Percentiles rank a stretch among this genome's conserved stretches.
Evolutionary conservation across 2,329 filamentous ascomycete species (phyloP).

Genomic region (Calonectria hawksworthii): DNA sequence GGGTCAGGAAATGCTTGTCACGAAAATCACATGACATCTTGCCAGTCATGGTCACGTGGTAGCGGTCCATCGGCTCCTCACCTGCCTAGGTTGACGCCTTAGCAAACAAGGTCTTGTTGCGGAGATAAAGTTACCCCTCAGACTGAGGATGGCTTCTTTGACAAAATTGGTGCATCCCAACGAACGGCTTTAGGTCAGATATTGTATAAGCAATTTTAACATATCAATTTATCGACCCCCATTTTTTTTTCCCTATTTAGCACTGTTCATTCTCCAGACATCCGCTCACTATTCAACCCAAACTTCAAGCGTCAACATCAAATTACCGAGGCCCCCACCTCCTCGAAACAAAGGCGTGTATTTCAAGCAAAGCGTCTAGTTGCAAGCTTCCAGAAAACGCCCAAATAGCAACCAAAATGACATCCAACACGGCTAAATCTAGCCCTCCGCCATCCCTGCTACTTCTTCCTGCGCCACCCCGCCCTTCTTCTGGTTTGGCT

Average conservation of each 20-base stretch:
- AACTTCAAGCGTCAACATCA: neutral
- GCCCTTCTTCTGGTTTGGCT: conserved; percentile 63
- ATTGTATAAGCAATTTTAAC: neutral
- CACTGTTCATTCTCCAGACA: neutral
- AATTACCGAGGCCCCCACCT: neutral
- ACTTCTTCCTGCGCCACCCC: conserved; percentile 74
- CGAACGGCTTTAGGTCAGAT: neutral
- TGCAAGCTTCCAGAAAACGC: neutral
- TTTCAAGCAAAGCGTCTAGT: no score
- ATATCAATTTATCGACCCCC: neutral
- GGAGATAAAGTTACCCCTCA: neutral
- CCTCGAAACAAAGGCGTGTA: neutral
- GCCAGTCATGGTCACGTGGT: neutral
- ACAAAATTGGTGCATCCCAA: neutral
- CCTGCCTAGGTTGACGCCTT: no score
- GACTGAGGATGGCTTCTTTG: neutral
- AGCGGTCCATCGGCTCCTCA: neutral
- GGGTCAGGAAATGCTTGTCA: neutral
- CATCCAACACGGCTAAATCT: neutral
- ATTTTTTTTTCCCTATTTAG: neutral
- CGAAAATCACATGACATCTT: neutral
- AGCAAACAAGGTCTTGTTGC: neutral
- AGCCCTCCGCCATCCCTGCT: conserved; percentile 58
- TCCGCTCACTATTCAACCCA: neutral
- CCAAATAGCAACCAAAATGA: neutral